Evolutionary conservation across 2,329 filamentous ascomycete species (phyloP).

Genomic region (Scorias spongiosa): DNA sequence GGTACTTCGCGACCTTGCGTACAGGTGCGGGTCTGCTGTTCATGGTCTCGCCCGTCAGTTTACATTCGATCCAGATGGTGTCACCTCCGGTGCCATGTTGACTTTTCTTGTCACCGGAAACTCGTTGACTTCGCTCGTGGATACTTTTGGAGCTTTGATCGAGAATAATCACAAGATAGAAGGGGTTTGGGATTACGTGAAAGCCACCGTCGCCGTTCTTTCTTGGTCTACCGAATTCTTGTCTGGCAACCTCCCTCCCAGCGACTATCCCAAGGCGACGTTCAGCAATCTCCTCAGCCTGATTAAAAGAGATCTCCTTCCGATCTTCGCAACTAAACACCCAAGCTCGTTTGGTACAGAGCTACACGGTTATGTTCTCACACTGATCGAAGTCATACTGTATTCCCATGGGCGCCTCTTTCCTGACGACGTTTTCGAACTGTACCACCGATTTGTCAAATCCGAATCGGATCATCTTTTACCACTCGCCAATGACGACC

Average conservation of each 20-base stretch:
- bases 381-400: conserved; percentile 1
- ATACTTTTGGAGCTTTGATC: neutral
- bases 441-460: conserved; percentile 12
- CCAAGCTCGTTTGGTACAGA: conserved; percentile 13
- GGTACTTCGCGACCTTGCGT: conserved; percentile 6
- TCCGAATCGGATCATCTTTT: conserved; percentile 7
- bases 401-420: conserved; percentile 1
- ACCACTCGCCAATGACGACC: neutral
- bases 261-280: too few species aligned
- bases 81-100: neutral
- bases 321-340: conserved; percentile 15
- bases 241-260: too few species aligned
- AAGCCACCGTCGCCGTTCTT: too few species aligned
- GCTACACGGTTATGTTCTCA: conserved; percentile 11
- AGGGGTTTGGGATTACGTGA: neutral
- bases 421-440: conserved; percentile 1
- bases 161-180: neutral
- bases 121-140: neutral
- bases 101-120: neutral
- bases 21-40: neutral
- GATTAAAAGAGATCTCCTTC: conserved; percentile 5
- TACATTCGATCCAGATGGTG: neutral
- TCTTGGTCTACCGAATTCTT: too few species aligned
- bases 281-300: too few species aligned
- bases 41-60: neutral